Percentiles rank a stretch among this genome's conserved stretches.
phyloP scores from a whole-genome alignment of 805 yeast species.

The Saccharomycopsis vini region DNA sequence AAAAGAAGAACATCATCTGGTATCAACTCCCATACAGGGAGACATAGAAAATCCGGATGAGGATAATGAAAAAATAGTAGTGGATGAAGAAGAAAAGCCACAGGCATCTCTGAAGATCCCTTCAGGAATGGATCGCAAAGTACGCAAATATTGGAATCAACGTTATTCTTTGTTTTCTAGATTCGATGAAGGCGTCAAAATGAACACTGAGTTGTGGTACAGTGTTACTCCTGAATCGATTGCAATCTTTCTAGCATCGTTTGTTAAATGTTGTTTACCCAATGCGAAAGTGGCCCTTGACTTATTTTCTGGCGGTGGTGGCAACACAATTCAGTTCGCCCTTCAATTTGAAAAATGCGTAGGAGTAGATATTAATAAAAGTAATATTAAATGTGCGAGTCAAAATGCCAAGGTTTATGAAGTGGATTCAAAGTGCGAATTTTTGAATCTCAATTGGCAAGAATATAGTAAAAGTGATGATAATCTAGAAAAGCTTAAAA shows the following conservation, averaged over 20 bases:
- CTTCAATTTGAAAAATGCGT: conserved; percentile 43
- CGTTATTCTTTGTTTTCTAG: conserved; percentile 52
- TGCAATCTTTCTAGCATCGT: conserved; percentile 52
- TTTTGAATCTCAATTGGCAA: conserved; percentile 39
- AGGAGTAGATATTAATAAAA: conserved; percentile 53
- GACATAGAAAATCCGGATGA: too few relatives aligned
- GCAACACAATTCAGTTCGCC: conserved; percentile 74
- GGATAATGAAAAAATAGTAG: too few relatives aligned
- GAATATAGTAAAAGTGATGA: conserved; percentile 15
- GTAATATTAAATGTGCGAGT: conserved; percentile 55
- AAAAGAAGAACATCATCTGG: too few relatives aligned
- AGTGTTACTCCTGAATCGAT: conserved; percentile 79
- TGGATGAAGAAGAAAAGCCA: too few relatives aligned
- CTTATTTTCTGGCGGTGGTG: conserved; percentile 83
- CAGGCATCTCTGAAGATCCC: too few relatives aligned
- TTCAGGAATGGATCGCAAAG: background rate
- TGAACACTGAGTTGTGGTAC: conserved; percentile 74
- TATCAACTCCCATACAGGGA: too few relatives aligned
- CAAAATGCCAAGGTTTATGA: conserved; percentile 61
- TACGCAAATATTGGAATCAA: conserved; percentile 49
- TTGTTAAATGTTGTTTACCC: conserved; percentile 44
- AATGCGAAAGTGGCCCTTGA: conserved; percentile 42
- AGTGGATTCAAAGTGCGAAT: conserved; percentile 42
- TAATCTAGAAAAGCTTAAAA: conserved; percentile 9
- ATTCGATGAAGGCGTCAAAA: conserved; percentile 58